phyloP scores from a whole-genome alignment of 306 rosid species.

The Acacia acuminata region DNA sequence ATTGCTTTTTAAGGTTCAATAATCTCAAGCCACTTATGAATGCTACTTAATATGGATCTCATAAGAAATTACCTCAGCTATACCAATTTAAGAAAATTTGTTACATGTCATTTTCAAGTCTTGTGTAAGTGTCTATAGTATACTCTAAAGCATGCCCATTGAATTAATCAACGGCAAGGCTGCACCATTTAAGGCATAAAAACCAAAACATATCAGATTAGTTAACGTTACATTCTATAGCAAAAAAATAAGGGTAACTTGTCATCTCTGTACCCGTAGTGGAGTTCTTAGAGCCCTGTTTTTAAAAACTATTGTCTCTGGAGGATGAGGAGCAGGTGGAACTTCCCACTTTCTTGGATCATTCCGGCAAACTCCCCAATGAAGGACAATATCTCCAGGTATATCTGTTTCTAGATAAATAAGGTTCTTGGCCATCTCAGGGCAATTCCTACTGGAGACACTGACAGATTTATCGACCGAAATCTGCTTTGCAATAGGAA shows the following conservation, averaged over 20 bases:
- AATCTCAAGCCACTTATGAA: background rate
- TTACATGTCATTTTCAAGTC: background rate
- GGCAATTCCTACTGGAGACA: slow-evolving; percentile 59
- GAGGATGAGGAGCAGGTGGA: slow-evolving; percentile 70
- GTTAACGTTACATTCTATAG: background rate
- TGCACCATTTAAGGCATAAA: background rate
- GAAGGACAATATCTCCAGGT: slow-evolving; percentile 66
- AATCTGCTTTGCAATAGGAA: slow-evolving; percentile 55
- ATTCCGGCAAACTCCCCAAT: slow-evolving; percentile 86
- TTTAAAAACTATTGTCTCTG: slow-evolving; percentile 58
- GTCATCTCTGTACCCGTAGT: slow-evolving; percentile 48
- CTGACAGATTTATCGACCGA: slow-evolving; percentile 42
- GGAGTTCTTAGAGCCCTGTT: slow-evolving; percentile 71
- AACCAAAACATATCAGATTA: slow-evolving; percentile 2
- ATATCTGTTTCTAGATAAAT: slow-evolving; percentile 70
- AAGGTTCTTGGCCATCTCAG: slow-evolving; percentile 56
- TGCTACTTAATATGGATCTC: background rate
- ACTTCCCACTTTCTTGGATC: slow-evolving; percentile 70
- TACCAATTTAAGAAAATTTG: background rate
- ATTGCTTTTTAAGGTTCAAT: background rate
- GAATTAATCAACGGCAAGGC: background rate
- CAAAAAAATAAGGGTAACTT: slow-evolving; percentile 1
- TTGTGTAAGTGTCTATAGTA: background rate
- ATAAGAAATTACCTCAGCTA: background rate
- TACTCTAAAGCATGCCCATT: background rate